Evolutionary conservation across 2,329 filamentous ascomycete genomes (phyloP), one percentile per base, ranked within the genome.

Genomic region (Cryphonectria naterciae): DNA sequence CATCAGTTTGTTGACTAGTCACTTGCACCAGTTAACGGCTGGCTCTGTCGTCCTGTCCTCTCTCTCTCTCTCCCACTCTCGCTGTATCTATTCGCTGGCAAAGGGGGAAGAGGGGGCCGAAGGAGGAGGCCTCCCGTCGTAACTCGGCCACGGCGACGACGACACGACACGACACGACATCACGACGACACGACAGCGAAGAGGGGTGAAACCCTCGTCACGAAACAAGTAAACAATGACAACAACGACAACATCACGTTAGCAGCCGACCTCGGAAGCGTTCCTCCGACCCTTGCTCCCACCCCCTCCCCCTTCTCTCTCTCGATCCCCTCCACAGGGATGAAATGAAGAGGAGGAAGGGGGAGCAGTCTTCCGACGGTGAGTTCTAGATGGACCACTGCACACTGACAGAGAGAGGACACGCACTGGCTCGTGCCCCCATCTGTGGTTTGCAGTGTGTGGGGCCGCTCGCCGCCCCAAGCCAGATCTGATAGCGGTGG

Each of bases 401-500:
- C 46, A 49, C 46, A 49, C 46, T n/a, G 46, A 22, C 46, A 49
- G 19, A 32, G 19, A 32, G 15, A 19, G 54, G 54, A 19, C 54
- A 58, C 54, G 15, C 25, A 17, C 19, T 39, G 65, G 32, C 58
- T 22, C 22, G 58, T 61, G 49, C 28, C 25, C 43, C 17, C 43
- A 49, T 49, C 46, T 49, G 22, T 49, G 22, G 46, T n/a, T 22
- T 49, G 46, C 46, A 49, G 46, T 1, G 22, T 58, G 65, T 67
- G 65, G 54, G 39, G 37, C 39, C 39, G 46, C 46, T 22, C 46
- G 46, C 46, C 46, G 10, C 46, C 46, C 46, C 46, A 49, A 49
- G 46, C 22, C 22, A 67, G 63, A 65, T 65, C 63, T 49, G 62
- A 46, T 15, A 49, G 65, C 54, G 65, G 65, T 67, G 65, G 65